Evolutionary conservation across 352 stramenopile genomes (phyloP).

Genomic region (Phytopythium mirpurense): DNA sequence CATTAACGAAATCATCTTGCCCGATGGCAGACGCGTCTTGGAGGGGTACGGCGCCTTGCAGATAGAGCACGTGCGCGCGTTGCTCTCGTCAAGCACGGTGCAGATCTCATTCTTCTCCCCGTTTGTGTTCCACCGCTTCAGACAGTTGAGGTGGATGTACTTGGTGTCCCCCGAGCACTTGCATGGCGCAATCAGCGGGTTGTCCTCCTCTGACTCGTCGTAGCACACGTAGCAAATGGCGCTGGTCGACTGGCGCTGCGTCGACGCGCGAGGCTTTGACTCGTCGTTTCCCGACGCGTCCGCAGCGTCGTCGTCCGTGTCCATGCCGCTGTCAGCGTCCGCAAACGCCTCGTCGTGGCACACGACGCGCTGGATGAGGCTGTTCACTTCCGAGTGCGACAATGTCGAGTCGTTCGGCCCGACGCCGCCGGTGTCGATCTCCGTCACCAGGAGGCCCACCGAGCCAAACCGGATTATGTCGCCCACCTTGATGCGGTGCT

Average conservation of each 20-base stretch:
- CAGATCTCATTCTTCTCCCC: constrained; percentile 88
- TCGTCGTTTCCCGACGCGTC: constrained; percentile 83
- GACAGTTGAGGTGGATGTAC: constrained; percentile 94
- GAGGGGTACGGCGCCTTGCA: constrained; percentile 83
- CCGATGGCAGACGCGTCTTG: constrained; percentile 67
- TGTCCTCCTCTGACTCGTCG: constrained; percentile 80
- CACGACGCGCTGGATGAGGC: constrained; percentile 75
- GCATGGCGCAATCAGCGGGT: constrained; percentile 92
- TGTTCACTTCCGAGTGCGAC: constrained; percentile 69
- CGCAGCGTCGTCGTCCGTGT: constrained; percentile 82
- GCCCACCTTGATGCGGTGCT: constrained; percentile 76
- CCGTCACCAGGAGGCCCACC: constrained; percentile 74
- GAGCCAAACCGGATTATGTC: constrained; percentile 86
- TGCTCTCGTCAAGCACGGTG: constrained; percentile 78
- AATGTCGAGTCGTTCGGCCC: constrained; percentile 71
- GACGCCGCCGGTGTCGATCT: constrained; percentile 73
- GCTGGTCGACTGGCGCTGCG: constrained; percentile 69
- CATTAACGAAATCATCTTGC: constrained; percentile 71
- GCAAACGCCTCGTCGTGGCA: constrained; percentile 75
- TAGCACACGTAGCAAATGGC: constrained; percentile 88
- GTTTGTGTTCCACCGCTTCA: constrained; percentile 94
- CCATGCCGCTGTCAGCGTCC: constrained; percentile 78
- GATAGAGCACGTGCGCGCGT: constrained; percentile 81
- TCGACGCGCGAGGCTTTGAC: constrained; percentile 64
- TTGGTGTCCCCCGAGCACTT: constrained; percentile 94